phyloP scores from a whole-genome alignment of 306 rosid genomes.

The Prunus dulcis region DNA sequence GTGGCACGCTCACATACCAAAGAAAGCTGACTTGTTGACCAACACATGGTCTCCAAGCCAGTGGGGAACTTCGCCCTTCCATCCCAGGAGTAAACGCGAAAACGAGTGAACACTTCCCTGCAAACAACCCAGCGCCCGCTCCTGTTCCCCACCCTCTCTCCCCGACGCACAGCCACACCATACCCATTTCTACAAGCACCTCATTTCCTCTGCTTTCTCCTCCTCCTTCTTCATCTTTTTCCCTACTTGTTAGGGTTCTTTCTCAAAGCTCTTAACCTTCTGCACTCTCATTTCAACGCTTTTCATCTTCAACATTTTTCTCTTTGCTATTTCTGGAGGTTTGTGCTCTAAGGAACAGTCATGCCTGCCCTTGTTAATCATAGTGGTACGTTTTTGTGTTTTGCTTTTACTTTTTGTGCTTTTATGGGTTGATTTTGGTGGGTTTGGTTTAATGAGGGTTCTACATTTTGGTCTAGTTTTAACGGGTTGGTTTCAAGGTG shows the following conservation, averaged over 20 bases:
- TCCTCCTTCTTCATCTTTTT: conserved; percentile 17
- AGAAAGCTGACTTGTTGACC: no score
- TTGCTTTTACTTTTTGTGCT: no score
- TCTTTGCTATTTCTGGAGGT: conserved; percentile 15
- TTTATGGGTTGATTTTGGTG: not conserved
- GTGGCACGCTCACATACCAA: no score
- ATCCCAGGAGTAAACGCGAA: no score
- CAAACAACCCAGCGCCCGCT: no score
- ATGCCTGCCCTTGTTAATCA: conserved; percentile 76
- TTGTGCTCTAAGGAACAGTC: conserved; percentile 25
- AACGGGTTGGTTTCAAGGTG: conserved; percentile 3
- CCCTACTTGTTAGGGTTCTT: conserved; percentile 69
- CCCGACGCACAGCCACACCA: not conserved
- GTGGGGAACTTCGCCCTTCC: no score
- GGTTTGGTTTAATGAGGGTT: not conserved
- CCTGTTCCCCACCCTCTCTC: no score
- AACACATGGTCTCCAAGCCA: no score
- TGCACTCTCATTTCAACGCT: conserved; percentile 1
- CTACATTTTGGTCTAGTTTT: not conserved
- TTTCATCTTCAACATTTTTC: not conserved
- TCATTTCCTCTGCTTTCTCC: not conserved
- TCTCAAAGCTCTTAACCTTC: conserved; percentile 52
- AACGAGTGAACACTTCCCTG: no score
- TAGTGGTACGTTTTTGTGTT: conserved; percentile 50
- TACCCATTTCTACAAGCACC: not conserved